Conservation (phyloP, 179 eudicot species). For the Sideroxylon spinosum region DNA sequence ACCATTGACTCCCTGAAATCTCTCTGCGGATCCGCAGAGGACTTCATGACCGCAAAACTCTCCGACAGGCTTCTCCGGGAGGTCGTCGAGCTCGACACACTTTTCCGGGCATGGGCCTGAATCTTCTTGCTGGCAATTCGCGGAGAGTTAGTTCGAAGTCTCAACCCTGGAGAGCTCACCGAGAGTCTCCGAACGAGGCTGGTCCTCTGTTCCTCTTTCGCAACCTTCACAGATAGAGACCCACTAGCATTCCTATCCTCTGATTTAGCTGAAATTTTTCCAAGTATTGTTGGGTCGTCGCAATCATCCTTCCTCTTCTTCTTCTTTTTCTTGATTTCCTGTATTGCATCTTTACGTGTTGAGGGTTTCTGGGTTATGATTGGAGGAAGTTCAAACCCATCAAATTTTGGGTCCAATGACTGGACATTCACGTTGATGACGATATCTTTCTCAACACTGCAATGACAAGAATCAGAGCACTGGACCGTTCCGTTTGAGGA, state of each 20-base stretch:
- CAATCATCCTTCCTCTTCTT: neutral
- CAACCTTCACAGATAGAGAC: no score
- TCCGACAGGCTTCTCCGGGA: constrained; percentile 5
- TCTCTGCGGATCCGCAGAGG: constrained; percentile 43
- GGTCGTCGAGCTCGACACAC: neutral
- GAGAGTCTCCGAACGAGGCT: constrained; percentile 16
- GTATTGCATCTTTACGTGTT: neutral
- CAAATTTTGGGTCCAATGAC: neutral
- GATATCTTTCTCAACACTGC: constrained; percentile 23
- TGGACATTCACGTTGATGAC: neutral
- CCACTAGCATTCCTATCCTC: neutral
- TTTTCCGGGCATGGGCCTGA: constrained; percentile 2
- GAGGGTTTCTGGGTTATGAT: constrained; percentile 38
- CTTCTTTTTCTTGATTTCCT: neutral
- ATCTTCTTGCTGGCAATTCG: constrained; percentile 5
- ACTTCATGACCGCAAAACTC: constrained; percentile 38
- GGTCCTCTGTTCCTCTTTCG: constrained; percentile 22
- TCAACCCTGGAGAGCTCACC: constrained; percentile 8
- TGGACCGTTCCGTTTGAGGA: constrained; percentile 13
- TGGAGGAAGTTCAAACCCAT: constrained; percentile 39
- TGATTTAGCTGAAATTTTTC: neutral
- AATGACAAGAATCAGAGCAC: constrained; percentile 9
- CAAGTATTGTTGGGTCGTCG: neutral
- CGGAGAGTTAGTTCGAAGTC: constrained; percentile 15
- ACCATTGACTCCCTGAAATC: constrained; percentile 60